A percentile compares a stretch with the other conserved stretches of the same genome.
Evolutionary conservation across 208 protist genomes (phyloP).

Genomic region (Phytomonas sp.): DNA sequence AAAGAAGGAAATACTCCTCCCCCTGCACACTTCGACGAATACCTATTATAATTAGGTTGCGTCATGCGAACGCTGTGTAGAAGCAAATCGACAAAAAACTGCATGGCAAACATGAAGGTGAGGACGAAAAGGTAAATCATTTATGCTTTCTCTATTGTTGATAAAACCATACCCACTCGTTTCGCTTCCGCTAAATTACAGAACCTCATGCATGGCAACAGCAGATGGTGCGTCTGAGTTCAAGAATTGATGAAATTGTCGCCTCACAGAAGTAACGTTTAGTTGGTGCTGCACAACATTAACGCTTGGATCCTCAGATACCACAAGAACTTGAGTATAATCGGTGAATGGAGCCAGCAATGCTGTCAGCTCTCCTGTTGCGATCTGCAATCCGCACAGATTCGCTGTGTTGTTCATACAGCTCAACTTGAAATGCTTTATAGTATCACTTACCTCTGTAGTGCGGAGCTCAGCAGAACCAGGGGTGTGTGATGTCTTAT

Average conservation of each 20-base stretch:
- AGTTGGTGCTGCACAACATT: conserved; percentile 73
- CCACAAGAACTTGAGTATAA: conserved; percentile 78
- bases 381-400: conserved; percentile 66
- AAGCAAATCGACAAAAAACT: neutral
- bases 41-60: neutral
- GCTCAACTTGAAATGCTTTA: conserved; percentile 89
- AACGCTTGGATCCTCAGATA: conserved; percentile 59
- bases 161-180: neutral
- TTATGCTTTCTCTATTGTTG: neutral
- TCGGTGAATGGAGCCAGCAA: conserved; percentile 81
- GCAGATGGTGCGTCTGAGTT: conserved; percentile 57
- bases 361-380: conserved; percentile 64
- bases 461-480: conserved; percentile 47
- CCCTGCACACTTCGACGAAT: neutral
- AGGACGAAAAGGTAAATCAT: neutral
- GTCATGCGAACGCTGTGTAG: neutral
- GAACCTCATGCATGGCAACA: conserved; percentile 69
- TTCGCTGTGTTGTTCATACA: conserved; percentile 87
- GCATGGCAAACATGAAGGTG: neutral
- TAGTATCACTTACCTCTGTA: conserved; percentile 82
- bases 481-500: conserved; percentile 12
- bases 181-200: conserved; percentile 19
- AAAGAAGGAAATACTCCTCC: neutral
- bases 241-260: conserved; percentile 61
- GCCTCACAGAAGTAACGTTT: conserved; percentile 59